Conservation (phyloP, 2,329 filamentous ascomycete species). For the Pyricularia grisea region DNA sequence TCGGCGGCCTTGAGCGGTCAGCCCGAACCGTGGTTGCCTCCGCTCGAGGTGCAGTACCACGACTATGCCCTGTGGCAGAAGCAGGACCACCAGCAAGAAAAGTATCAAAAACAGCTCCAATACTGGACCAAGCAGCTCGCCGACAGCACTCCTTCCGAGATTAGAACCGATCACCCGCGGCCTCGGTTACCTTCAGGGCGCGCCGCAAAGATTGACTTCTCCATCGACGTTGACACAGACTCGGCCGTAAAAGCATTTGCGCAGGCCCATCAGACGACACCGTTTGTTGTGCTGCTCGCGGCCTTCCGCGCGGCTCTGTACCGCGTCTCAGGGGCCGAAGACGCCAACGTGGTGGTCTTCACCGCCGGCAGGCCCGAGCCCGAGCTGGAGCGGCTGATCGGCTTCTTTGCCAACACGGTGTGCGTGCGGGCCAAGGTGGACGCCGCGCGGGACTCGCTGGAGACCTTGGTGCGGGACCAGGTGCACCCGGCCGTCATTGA, state of each 20-base stretch:
- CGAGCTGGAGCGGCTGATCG: no score
- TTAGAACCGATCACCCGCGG: neutral
- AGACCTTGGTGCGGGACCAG: no score
- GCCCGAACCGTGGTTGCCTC: neutral
- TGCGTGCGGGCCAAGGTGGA: no score
- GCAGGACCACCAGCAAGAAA: neutral
- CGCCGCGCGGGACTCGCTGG: no score
- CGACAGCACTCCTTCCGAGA: neutral
- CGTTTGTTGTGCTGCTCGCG: slow-evolving; percentile 23
- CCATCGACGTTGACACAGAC: neutral
- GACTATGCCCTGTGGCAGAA: neutral
- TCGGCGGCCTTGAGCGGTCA: neutral
- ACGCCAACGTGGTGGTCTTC: no score
- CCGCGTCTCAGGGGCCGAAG: slow-evolving; percentile 12
- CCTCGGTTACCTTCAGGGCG: no score
- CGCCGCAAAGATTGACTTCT: neutral
- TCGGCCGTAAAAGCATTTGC: neutral
- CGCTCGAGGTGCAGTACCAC: neutral
- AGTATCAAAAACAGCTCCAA: neutral
- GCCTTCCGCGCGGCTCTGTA: slow-evolving; percentile 20
- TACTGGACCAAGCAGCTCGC: neutral
- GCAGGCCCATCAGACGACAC: slow-evolving; percentile 12
- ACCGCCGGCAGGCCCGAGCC: no score
- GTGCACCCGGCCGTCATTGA: no score
- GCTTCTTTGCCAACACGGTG: no score